These are phyloP conservation scores for Sarocladiaceae sp. DNA, from an alignment of 2,329 filamentous ascomycete species.

Conservation along the genomic window DNA sequence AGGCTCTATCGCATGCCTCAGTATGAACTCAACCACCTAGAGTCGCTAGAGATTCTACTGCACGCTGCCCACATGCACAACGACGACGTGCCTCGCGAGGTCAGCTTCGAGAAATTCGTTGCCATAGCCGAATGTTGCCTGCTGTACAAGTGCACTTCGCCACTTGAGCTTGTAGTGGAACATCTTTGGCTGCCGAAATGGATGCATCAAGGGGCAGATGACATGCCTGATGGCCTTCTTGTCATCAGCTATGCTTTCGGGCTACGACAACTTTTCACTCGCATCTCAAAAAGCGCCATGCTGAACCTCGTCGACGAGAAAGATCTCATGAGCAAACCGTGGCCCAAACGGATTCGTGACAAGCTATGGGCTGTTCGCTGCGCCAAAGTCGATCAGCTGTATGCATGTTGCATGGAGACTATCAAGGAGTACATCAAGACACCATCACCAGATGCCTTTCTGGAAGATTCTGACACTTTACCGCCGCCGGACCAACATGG, in stretches of 20 bases:
- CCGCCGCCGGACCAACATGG: constrained; percentile 17
- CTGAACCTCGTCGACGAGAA: constrained; percentile 37
- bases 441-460: constrained; percentile 17
- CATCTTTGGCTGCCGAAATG: constrained; percentile 46
- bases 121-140: constrained; percentile 45
- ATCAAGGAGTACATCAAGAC: constrained; percentile 39
- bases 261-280: constrained; percentile 38
- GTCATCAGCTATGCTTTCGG: constrained; percentile 49
- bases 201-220: constrained; percentile 40
- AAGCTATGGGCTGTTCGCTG: constrained; percentile 41
- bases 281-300: constrained; percentile 43
- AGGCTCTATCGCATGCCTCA: constrained; percentile 48
- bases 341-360: constrained; percentile 41
- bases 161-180: constrained; percentile 43
- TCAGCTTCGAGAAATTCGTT: constrained; percentile 43
- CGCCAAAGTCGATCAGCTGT: constrained; percentile 45
- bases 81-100: constrained; percentile 36
- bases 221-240: constrained; percentile 42
- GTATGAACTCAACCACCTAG: constrained; percentile 34
- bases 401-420: constrained; percentile 35
- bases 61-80: constrained; percentile 47
- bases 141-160: constrained; percentile 44
- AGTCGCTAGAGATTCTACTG: constrained; percentile 38
- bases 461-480: constrained; percentile 14
- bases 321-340: constrained; percentile 35